phyloP scores from a whole-genome alignment of 1,284 basidiomycete species.

The Mycena citricolor region DNA sequence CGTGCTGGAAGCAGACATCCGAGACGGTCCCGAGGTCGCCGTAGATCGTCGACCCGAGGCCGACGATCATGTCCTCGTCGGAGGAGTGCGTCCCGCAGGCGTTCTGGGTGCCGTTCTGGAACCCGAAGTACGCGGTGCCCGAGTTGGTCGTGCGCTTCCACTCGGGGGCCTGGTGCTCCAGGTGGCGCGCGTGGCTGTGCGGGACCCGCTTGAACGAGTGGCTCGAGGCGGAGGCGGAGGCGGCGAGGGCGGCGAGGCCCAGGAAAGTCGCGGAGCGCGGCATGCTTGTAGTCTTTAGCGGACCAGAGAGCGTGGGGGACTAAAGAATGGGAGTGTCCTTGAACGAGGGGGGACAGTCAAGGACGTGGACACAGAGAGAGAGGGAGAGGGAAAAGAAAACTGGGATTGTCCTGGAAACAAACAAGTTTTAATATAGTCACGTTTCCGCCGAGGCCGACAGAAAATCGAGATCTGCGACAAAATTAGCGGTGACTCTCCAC shows the following conservation, averaged over 20 bases:
- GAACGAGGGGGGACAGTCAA: constrained; percentile 7
- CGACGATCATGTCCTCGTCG: constrained; percentile 25
- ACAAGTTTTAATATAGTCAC: constrained; percentile 10
- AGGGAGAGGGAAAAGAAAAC: constrained; percentile 5
- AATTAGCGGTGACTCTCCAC: too few species aligned
- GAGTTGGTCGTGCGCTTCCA: constrained; percentile 11
- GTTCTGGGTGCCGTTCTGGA: constrained; percentile 11
- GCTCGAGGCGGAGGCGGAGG: constrained; percentile 17
- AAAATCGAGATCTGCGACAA: too few species aligned
- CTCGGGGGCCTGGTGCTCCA: not conserved
- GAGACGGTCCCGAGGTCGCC: constrained; percentile 19
- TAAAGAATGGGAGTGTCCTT: constrained; percentile 7
- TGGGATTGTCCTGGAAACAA: constrained; percentile 7
- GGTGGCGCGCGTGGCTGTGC: constrained; percentile 15
- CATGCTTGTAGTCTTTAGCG: constrained; percentile 13
- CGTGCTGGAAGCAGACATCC: constrained; percentile 22
- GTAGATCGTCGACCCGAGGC: constrained; percentile 20
- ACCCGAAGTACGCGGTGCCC: constrained; percentile 3
- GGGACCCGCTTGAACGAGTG: constrained; percentile 7
- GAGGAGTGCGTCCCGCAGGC: constrained; percentile 21
- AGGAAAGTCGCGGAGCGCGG: constrained; percentile 10
- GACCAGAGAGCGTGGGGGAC: constrained; percentile 4
- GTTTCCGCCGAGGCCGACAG: too few species aligned
- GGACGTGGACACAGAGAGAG: constrained; percentile 5
- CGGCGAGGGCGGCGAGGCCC: constrained; percentile 14